These are phyloP conservation scores for Agroathelia rolfsii DNA, from an alignment of 1,284 basidiomycete genomes.

Conservation along the genomic window DNA sequence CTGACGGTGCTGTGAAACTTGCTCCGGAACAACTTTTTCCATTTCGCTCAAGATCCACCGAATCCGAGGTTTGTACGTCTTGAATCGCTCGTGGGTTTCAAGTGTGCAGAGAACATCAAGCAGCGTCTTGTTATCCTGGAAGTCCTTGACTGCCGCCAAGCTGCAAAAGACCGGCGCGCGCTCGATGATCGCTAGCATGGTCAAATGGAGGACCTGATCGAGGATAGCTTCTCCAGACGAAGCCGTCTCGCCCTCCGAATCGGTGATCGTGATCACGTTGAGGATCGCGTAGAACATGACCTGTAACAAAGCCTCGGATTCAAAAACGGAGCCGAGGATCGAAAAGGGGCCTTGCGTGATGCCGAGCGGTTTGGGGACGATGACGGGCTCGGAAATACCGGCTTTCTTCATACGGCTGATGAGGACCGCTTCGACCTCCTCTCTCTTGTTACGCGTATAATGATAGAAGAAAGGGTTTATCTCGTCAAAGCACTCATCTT, in stretches of 20 bases:
- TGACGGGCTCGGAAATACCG: conserved; percentile 55
- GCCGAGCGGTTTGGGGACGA: conserved; percentile 63
- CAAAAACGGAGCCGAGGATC: conserved; percentile 47
- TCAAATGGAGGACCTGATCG: conserved; percentile 80
- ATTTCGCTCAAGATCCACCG: conserved; percentile 69
- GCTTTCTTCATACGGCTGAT: conserved; percentile 57
- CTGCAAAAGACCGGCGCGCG: conserved; percentile 53
- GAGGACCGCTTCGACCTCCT: conserved; percentile 84
- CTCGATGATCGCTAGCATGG: conserved; percentile 76
- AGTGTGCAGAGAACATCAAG: conserved; percentile 66
- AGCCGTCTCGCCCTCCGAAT: conserved; percentile 44
- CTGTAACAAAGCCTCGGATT: conserved; percentile 61
- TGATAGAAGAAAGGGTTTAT: conserved; percentile 96
- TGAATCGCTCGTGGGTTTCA: conserved; percentile 68
- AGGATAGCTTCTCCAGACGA: conserved; percentile 80
- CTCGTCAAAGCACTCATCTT: conserved; percentile 75
- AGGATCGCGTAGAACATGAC: conserved; percentile 70
- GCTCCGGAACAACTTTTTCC: conserved; percentile 38
- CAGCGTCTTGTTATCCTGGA: conserved; percentile 54
- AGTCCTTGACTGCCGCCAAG: conserved; percentile 41
- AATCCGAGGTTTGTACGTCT: conserved; percentile 58
- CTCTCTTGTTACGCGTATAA: conserved; percentile 90
- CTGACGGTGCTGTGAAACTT: conserved; percentile 42
- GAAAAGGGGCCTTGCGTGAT: conserved; percentile 62
- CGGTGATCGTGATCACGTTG: conserved; percentile 57